Percentiles rank a stretch among this genome's conserved stretches.
Evolutionary conservation across 306 rosid species (phyloP).

Genomic region (Begonia peltatifolia): DNA sequence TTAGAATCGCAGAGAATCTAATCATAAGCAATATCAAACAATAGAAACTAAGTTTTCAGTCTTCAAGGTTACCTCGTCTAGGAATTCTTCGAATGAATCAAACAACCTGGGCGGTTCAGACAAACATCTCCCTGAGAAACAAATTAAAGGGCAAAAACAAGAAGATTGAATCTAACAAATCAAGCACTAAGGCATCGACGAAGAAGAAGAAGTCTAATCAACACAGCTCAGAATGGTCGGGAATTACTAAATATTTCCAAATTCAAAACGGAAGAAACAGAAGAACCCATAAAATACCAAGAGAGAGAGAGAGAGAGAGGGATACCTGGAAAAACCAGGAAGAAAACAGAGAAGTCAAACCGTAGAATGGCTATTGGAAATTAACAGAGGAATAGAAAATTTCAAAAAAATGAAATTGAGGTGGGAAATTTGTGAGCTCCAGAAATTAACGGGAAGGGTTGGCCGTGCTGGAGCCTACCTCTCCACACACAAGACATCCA

Average conservation of each 20-base stretch:
- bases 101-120: no score
- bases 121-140: no score
- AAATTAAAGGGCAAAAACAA: no score
- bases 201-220: not conserved
- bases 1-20: no score
- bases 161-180: no score
- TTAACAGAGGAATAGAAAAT: not conserved
- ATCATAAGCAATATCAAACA: no score
- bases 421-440: not conserved
- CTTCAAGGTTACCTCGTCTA: no score
- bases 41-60: no score
- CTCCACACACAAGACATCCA: conserved; percentile 3
- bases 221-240: not conserved
- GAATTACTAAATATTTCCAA: not conserved
- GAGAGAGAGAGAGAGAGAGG: conserved; percentile 4
- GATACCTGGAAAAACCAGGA: not conserved
- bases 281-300: not conserved
- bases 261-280: not conserved
- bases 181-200: no score
- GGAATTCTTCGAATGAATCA: no score
- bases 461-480: conserved; percentile 8
- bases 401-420: not conserved
- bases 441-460: conserved; percentile 7
- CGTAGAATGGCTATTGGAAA: not conserved
- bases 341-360: conserved; percentile 2